Base-by-base conservation (phyloP, 202 grass and related monocot genomes). In the Schoenoplectus tabernaemontani region DNA sequence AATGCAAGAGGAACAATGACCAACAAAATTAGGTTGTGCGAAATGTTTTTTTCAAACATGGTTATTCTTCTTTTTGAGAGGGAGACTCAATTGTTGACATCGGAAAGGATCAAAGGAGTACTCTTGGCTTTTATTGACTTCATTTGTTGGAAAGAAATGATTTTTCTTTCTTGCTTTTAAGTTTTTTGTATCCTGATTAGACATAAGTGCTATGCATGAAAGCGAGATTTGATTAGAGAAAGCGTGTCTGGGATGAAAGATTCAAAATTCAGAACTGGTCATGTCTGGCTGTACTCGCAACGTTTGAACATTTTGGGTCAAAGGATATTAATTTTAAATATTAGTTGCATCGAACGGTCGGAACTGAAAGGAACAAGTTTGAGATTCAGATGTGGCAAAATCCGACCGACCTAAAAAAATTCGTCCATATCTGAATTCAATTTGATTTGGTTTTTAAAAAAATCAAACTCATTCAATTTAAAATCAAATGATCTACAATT, bases 1-100 rank as follows among this genome's bases (percentile, higher is more conserved):
- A 80, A 15, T 48, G 59, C 78, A 9, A 80, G 24, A 34, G 78
- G 78, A 48, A 80, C 58, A 80, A 80, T 20, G 3, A 80, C 24
- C 7, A 80, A 16, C 37, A 80, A 48, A 65, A 63, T 65, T 24
- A 50, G 42, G 19, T 60, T 80, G 24, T 32, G 20, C 11, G 59
- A 65, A 36, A 64, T 80, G 16, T 36, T 51, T 15, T 80, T 80
- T 5, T 51, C 78, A 64, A 80, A 80, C 78, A 80, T 80, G 13
- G 41, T 80, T 23, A 0, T 78, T 54, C 33, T 58, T 50, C 20
- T 51, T 50, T 67, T 20, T 2, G 1, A 7, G 9, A 32, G 12
- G 57, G 33, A 57, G 16, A 32, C 28, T 28, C 15, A 32, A 33
- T 37, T 28, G 28, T 28, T 28, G 28, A 1, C 8, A 2, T 33